Base-by-base conservation (phyloP, 805 yeast genomes). In the Kuraishia piskuri region DNA sequence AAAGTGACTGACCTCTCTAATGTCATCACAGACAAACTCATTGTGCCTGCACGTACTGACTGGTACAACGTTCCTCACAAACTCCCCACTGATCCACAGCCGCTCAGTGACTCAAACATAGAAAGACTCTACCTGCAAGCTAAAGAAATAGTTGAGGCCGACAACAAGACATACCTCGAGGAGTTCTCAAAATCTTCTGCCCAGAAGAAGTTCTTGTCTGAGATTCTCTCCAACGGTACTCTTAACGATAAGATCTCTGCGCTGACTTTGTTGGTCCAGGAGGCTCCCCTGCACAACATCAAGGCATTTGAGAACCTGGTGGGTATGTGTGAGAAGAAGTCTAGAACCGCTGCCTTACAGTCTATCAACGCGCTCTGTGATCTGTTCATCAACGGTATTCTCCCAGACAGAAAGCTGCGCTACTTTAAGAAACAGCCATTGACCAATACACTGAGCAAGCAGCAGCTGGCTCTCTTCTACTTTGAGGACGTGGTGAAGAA, bases 231-330 rank as follows among this genome's bases (percentile, higher is more conserved):
- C 5, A 86, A 83, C 59, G 99, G 99, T 88, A 94, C 99, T 0
- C 76, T 92, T 61, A 86, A 83, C 61, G 99, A 94, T 84, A 90
- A 94, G 71, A 88, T 94, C 53, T 88, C 96, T 50, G 97, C 99
- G 0, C 77, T 94, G 64, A 92, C 99, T 0, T 80, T 94, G 65
- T 75, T 94, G 65, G 80, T 91, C 50, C 98, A 94, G 66, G 98
- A 94, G 71, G 91, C 97, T 2, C 99, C 99, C 6, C 66, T 90
- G 53, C 98, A 94, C 65, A 88, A 92, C 60, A 64, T 84, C 52
- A 88, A 89, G 66, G 89, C 96, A 0, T 74, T 94, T 54, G 96
- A 89, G 58, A 86, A 85, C 44, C 71, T 94, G 57, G 66, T 88
- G 57, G 77, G 81, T 4, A 88, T 85, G 72, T 89, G 97, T 68